Evolutionary conservation across 352 stramenopile genomes (phyloP), one percentile per base, ranked within the genome.

Genomic region (Pythium coloratum): DNA sequence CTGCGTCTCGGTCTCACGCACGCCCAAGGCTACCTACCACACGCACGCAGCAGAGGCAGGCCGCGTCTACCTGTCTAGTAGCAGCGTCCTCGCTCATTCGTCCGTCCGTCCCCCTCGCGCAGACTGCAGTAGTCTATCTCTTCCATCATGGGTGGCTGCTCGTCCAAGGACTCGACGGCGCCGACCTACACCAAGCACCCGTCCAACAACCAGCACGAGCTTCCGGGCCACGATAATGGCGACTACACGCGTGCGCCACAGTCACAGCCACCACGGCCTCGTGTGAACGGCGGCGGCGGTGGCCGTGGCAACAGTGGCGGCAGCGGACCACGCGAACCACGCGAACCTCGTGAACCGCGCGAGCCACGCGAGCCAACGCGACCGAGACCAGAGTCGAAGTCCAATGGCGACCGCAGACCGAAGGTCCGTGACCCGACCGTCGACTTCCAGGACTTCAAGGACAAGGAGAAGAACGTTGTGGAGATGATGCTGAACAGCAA

Each of bases 401-500:
- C 20, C 30, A 38, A 18, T 24, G 30, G 30, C 33, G 3, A 13
- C 7, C 2, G 54, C 30, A 32, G 9, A 36, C 2, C 64, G 64
- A 18, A 72, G 56, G 49, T 20, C 13, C 71, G 64, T 20, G 65
- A 64, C 60, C n/a, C 47, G 28, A 89, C 81, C 7, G 85, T 95
- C 50, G 77, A 93, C 76, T 94, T 94, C 62, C 73, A 78, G 38
- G 86, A 96, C 26, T 96, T 94, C 59, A 93, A 91, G 67, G 86
- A 94, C 65, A 82, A 86, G 65, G 88, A 96, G 70, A 92, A 92
- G 71, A 91, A 89, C 62, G 82, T 94, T 46, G 88, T 96, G 40
- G 88, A 96, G 63, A 91, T 84, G 30, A 96, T 96, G 80, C 80
- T 96, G 33, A 84, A 93, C 71, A 93, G 81, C 76, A 94, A 94